Evolutionary conservation across 2,329 filamentous ascomycete species (phyloP), one percentile per base, ranked within the genome.

Genomic region (Metarhizium guizhouense): DNA sequence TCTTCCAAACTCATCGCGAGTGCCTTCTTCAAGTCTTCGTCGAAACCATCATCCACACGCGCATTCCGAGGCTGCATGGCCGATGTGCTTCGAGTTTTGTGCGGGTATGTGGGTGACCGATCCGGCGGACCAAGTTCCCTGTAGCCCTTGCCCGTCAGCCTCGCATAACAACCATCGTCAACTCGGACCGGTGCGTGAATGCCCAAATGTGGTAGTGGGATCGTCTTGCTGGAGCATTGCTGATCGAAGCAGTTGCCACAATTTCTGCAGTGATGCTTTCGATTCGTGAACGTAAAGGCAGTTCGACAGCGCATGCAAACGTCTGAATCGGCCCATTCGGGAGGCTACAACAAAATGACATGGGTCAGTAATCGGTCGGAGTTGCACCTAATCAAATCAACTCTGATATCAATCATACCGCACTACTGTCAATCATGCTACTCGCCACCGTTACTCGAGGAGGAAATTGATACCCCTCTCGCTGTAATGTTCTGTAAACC

Each of bases 291-390:
- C 51, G 90, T 96, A 65, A 99, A 99, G 18, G 90, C 75, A 13
- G 93, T 96, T 63, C 94, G 85, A 70, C 94, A 99, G 68, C 94
- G 87, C 91, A 99, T 96, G 70, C 94, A 99, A 36, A 99, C 93
- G 65, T 99, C 94, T 11, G 93, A 96, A 72, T 99, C 94, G 52
- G 86, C 85, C 94, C 94, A 99, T 73, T 99, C 94, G 0, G 94
- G 94, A 10, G 94, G 94, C 86, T 95, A 29, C 30, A 6, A 43
- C n/a, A 25, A 40, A n/a, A 40, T 14, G 34, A 38, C 5, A 20
- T 36, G 11, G 5, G 36, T 55, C 10, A 25, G 32, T 48, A 38
- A 18, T 36, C 36, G 45, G 16, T n/a, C 4, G 6, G 29, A 18
- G 10, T 6, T n/a, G 30, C 0, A 14, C 14, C 1, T 14, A 11